Base-by-base conservation (phyloP, 2,329 filamentous ascomycete species). In the Fusarium praegraminearum region DNA sequence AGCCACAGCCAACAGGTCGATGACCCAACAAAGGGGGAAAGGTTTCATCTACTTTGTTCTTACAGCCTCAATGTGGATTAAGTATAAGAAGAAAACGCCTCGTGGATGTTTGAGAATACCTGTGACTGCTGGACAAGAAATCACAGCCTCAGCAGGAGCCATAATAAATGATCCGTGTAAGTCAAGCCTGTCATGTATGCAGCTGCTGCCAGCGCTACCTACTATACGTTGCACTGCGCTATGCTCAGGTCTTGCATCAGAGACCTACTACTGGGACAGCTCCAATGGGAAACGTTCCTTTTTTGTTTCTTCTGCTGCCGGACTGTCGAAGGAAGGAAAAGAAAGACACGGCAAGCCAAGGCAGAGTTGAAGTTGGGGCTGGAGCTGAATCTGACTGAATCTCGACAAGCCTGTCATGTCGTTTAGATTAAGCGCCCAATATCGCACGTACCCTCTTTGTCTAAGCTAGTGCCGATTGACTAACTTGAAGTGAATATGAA, bases 1-100 rank as follows among this genome's bases (percentile, higher is more conserved):
- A 67, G 66, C 66, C 65, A 69, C 30, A 59, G 41, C 66, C 66
- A 69, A 50, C 54, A 20, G 40, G 57, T 57, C 40, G 38, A 62
- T n/a, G 38, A 35, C 41, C 51, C 49, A 60, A 61, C 40, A 52
- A 40, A 50, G 52, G 16, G 32, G 28, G 22, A 62, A 40, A 63
- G 52, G 62, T 54, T 69, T 69, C 49, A 47, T 36, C 30, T 20
- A 44, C 22, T 41, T 28, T 61, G 32, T 44, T 36, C n/a, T 51
- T 44, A 62, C 45, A 66, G 57, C 66, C 66, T 63, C 66, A 43
- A n/a, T 30, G 49, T 55, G 38, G 57, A 33, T 16, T 41, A 40
- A 7, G 5, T 18, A 28, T 7, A 24, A 26, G 38, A 43, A 33
- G 33, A 70, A 55, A 67, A 65, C 54, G 67, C 67, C 66, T 67